A percentile compares a stretch with the other conserved stretches of the same genome.
Evolutionary conservation across 163 green algal species (phyloP).

Genomic region (Picocystis sp.): DNA sequence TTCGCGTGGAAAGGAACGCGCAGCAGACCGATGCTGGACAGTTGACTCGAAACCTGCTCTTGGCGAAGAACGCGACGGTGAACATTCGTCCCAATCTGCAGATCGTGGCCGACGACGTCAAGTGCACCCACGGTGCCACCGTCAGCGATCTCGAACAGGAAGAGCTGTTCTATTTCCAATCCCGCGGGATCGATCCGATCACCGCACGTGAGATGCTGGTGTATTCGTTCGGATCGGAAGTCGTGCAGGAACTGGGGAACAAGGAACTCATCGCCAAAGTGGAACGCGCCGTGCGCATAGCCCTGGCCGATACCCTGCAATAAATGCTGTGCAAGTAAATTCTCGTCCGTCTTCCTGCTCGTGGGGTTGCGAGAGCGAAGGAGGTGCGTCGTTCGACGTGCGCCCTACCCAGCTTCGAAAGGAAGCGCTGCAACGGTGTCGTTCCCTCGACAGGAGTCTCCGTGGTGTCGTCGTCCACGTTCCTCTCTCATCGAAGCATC

Average conservation of each 20-base stretch:
- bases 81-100: conserved; percentile 96
- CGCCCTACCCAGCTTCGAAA: too few relatives aligned
- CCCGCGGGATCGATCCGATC: conserved; percentile 60
- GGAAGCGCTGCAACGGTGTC: too few relatives aligned
- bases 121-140: conserved; percentile 91
- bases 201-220: conserved; percentile 67
- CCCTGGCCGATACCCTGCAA: neutral
- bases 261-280: neutral
- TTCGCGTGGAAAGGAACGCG: conserved; percentile 63
- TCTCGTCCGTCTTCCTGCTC: too few relatives aligned
- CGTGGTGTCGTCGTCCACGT: too few relatives aligned
- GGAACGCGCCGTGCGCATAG: conserved; percentile 1
- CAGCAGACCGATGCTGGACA: conserved; percentile 93
- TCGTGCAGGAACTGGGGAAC: conserved; percentile 17
- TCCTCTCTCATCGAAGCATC: too few relatives aligned
- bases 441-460: too few relatives aligned
- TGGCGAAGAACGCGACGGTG: conserved; percentile 76
- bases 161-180: conserved; percentile 95
- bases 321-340: too few relatives aligned
- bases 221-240: conserved; percentile 80
- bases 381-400: too few relatives aligned
- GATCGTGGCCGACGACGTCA: conserved; percentile 98
- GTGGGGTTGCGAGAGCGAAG: too few relatives aligned
- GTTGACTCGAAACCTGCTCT: conserved; percentile 87
- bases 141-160: conserved; percentile 89